Conservation (phyloP, 2,329 filamentous ascomycete genomes). For the Daldinia sp. region DNA sequence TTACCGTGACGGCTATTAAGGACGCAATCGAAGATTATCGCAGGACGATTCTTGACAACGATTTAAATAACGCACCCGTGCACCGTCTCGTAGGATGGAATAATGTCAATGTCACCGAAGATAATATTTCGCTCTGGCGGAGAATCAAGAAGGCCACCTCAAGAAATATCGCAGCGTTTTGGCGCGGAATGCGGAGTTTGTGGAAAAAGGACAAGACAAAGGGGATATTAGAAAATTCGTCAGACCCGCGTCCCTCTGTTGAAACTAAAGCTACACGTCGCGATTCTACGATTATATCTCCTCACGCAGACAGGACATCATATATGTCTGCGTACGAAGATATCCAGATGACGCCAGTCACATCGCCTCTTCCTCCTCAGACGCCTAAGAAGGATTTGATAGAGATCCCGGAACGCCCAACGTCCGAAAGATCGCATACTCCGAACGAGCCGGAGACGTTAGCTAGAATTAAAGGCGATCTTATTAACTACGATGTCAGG, state of each 20-base stretch:
- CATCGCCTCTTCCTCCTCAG: constrained; percentile 72
- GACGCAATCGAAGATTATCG: constrained; percentile 96
- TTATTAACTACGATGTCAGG: constrained; percentile 75
- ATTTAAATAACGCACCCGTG: constrained; percentile 95
- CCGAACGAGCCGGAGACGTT: constrained; percentile 52
- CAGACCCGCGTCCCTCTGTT: constrained; percentile 71
- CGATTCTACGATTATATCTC: constrained; percentile 59
- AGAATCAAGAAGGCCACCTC: constrained; percentile 89
- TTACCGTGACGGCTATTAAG: constrained; percentile 88
- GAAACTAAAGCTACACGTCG: constrained; percentile 67
- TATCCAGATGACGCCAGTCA: constrained; percentile 96
- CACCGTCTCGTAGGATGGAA: constrained; percentile 88
- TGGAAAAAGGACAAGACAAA: constrained; percentile 62
- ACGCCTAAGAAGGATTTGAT: constrained; percentile 40
- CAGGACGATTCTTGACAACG: constrained; percentile 87
- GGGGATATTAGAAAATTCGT: constrained; percentile 58
- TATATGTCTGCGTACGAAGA: constrained; percentile 68
- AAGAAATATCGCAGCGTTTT: constrained; percentile 63
- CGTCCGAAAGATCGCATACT: constrained; percentile 47
- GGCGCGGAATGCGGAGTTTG: constrained; percentile 55
- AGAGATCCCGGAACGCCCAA: constrained; percentile 44
- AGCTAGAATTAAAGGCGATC: constrained; percentile 58
- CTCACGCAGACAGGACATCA: constrained; percentile 57
- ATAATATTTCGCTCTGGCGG: constrained; percentile 86
- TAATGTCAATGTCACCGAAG: constrained; percentile 92